These are phyloP conservation scores for Rhizodiscina lignyota DNA, from an alignment of 495 filamentous ascomycete species.

Conservation along the genomic window DNA sequence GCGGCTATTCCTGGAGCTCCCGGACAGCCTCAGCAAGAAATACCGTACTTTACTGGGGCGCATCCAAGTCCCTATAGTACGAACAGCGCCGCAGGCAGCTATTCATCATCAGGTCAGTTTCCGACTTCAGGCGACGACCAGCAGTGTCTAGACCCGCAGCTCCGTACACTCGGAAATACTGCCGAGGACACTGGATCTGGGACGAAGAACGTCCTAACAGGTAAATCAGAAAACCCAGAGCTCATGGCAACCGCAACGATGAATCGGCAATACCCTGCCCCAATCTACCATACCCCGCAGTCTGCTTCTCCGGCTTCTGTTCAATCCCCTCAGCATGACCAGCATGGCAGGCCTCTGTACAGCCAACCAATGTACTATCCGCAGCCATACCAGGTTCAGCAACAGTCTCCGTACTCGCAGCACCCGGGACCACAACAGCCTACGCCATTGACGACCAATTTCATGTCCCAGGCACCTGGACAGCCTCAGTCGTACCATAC, in stretches of 20 bases:
- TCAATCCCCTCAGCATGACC: constrained; percentile 82
- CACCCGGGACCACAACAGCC: constrained; percentile 51
- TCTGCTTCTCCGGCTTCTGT: constrained; percentile 95
- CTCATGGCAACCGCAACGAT: constrained; percentile 91
- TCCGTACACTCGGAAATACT: no score
- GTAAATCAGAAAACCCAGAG: constrained; percentile 54
- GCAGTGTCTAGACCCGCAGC: no score
- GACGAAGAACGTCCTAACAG: no score
- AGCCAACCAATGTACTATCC: constrained; percentile 71
- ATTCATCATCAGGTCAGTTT: constrained; percentile 23
- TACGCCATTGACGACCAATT: constrained; percentile 42
- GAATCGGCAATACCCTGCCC: constrained; percentile 61
- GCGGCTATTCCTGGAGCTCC: constrained; percentile 16
- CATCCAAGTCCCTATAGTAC: constrained; percentile 26
- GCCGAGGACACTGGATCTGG: no score
- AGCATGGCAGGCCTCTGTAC: constrained; percentile 67
- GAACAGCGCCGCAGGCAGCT: constrained; percentile 22
- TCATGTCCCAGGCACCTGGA: constrained; percentile 33
- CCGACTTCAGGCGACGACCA: no score
- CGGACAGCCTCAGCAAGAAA: constrained; percentile 17
- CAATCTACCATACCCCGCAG: constrained; percentile 92
- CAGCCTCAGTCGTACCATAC: constrained; percentile 42
- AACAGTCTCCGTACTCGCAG: constrained; percentile 60
- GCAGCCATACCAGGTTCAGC: constrained; percentile 55
- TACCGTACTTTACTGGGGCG: constrained; percentile 21